These are phyloP conservation scores for Plasmopara halstedii DNA, from an alignment of 352 stramenopile species.

Conservation along the genomic window DNA sequence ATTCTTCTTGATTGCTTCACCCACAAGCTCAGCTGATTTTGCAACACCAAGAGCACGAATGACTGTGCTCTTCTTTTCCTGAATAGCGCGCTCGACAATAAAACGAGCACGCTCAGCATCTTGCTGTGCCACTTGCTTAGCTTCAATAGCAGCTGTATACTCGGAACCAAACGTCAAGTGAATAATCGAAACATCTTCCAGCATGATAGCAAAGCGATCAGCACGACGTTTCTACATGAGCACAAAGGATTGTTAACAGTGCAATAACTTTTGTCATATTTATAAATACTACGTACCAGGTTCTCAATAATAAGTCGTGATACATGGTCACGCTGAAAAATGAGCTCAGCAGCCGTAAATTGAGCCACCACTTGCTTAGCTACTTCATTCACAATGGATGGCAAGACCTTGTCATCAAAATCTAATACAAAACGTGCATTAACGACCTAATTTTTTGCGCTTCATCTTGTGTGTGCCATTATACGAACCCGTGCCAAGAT, in stretches of 20 bases:
- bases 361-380: constrained; percentile 98
- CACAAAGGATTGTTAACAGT: constrained; percentile 2
- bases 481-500: constrained; percentile 84
- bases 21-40: constrained; percentile 97
- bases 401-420: constrained; percentile 97
- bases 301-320: constrained; percentile 91
- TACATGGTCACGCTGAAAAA: constrained; percentile 99
- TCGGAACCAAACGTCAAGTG: constrained; percentile 98
- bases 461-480: too few species aligned
- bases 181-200: constrained; percentile 99
- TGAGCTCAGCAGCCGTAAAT: constrained; percentile 98
- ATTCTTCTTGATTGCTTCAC: constrained; percentile 98
- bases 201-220: constrained; percentile 89
- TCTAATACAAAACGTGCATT: constrained; percentile 65
- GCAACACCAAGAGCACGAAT: constrained; percentile 97
- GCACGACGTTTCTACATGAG: constrained; percentile 64
- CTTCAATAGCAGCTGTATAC: constrained; percentile 98
- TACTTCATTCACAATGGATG: constrained; percentile 99
- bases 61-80: constrained; percentile 99
- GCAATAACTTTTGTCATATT: background rate
- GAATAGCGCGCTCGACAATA: constrained; percentile 95
- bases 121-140: constrained; percentile 99
- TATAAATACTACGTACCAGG: constrained; percentile 52
- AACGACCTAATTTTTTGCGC: too few species aligned
- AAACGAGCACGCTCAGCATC: constrained; percentile 98